These are phyloP conservation scores for Themeda triandra DNA, from an alignment of 176 grass and related monocot species.

Conservation along the genomic window DNA sequence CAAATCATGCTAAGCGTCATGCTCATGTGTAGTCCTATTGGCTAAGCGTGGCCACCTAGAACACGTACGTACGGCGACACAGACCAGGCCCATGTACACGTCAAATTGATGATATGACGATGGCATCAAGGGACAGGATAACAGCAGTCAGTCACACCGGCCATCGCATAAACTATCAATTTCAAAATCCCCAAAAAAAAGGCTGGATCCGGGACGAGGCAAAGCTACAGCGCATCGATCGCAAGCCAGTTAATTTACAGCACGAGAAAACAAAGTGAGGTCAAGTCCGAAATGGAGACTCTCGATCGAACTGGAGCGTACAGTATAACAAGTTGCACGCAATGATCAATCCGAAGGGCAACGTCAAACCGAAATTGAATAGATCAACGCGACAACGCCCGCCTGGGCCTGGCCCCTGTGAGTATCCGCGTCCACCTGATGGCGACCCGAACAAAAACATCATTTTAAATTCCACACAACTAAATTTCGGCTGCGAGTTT, in stretches of 20 bases:
- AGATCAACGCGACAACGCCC: not conserved
- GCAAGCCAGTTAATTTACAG: not conserved
- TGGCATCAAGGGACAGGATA: not conserved
- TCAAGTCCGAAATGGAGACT: not conserved
- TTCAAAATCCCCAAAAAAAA: not conserved
- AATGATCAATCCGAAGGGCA: not conserved
- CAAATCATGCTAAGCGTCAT: not conserved
- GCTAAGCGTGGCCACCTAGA: not conserved
- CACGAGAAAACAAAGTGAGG: not conserved
- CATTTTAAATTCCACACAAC: not conserved
- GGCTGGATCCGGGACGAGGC: not conserved
- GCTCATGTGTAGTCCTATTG: not conserved
- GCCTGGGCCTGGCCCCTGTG: not conserved
- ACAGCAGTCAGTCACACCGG: not conserved
- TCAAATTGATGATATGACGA: not conserved
- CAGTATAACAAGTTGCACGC: too few relatives aligned
- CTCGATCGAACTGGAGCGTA: not conserved
- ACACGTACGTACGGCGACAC: not conserved
- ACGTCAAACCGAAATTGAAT: not conserved
- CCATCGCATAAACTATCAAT: not conserved
- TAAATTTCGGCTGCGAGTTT: not conserved
- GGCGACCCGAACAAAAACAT: not conserved
- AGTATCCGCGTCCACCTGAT: constrained; percentile 13
- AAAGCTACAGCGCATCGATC: constrained; percentile 9
- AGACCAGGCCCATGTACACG: too few relatives aligned